Percentiles rank a stretch among this genome's conserved stretches.
Conservation (phyloP, 2,329 filamentous ascomycete genomes). For the Blastomyces percursus region DNA sequence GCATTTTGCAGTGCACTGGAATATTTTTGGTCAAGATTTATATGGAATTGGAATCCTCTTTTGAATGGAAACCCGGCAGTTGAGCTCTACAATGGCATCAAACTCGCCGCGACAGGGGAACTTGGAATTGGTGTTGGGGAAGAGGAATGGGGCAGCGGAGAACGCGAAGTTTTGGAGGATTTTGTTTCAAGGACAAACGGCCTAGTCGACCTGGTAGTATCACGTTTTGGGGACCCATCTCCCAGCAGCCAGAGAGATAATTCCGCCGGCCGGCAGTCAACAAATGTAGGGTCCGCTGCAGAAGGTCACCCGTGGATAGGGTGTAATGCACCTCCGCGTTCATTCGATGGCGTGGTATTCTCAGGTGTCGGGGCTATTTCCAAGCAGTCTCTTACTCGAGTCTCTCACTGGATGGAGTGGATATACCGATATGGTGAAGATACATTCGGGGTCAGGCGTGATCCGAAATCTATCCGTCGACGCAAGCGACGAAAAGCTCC, state of each 20-base stretch:
- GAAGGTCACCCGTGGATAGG: conserved; percentile 55
- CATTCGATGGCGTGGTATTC: conserved; percentile 78
- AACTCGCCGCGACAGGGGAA: conserved; percentile 80
- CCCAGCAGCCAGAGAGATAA: conserved; percentile 17
- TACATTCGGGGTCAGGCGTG: conserved; percentile 75
- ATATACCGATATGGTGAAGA: conserved; percentile 73
- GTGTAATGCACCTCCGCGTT: conserved; percentile 52
- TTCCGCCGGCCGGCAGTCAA: conserved; percentile 18
- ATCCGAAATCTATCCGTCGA: conserved; percentile 56
- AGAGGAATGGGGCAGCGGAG: conserved; percentile 86
- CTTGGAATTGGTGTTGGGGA: conserved; percentile 90
- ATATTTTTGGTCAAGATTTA: conserved; percentile 67
- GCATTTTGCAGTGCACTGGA: conserved; percentile 63
- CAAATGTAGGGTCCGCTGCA: conserved; percentile 11
- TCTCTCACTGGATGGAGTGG: conserved; percentile 81
- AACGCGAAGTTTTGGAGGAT: conserved; percentile 87
- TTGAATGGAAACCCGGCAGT: conserved; percentile 79
- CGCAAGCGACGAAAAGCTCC: conserved; percentile 22
- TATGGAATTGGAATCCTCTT: conserved; percentile 69
- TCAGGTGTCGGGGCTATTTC: conserved; percentile 66
- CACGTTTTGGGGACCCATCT: conserved; percentile 60
- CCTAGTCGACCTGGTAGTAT: conserved; percentile 76
- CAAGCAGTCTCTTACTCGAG: conserved; percentile 55
- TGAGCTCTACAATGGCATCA: conserved; percentile 70
- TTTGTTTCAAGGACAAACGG: conserved; percentile 69